A percentile compares a stretch with the other conserved stretches of the same genome.
These are phyloP conservation scores for Tricholoma furcatifolium DNA, from an alignment of 768 basidiomycete genomes.

Conservation along the genomic window DNA sequence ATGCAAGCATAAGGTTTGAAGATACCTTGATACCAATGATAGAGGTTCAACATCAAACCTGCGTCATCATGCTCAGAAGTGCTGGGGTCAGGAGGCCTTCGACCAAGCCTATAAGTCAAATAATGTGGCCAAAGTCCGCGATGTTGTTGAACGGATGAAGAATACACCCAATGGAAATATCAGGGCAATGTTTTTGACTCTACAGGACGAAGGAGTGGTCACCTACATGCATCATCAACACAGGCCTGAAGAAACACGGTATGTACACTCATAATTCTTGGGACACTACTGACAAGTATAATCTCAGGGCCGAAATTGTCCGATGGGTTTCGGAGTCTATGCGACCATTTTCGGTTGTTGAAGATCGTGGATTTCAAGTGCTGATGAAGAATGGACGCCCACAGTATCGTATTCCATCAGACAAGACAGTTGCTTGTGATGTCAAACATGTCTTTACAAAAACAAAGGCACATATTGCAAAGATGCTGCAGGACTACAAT, in stretches of 20 bases:
- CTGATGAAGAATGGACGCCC: no score
- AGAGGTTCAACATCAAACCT: constrained; percentile 22
- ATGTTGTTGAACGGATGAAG: constrained; percentile 1
- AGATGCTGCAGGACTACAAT: constrained; percentile 27
- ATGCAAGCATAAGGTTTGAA: constrained; percentile 10
- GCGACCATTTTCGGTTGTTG: constrained; percentile 30
- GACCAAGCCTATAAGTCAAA: constrained; percentile 3
- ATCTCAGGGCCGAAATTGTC: constrained; percentile 13
- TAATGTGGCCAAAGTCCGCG: neutral
- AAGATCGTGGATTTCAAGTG: constrained; percentile 23
- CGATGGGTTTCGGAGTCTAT: constrained; percentile 30
- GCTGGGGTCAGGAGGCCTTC: constrained; percentile 27
- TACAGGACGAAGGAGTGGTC: neutral
- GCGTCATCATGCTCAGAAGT: constrained; percentile 22
- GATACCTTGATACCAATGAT: constrained; percentile 11
- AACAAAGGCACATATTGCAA: constrained; percentile 20
- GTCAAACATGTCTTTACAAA: no score
- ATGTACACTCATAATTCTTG: neutral
- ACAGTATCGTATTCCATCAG: constrained; percentile 28
- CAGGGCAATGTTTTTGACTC: constrained; percentile 21
- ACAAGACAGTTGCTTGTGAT: constrained; percentile 27
- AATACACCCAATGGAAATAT: constrained; percentile 19
- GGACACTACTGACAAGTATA: constrained; percentile 20
- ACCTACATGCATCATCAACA: neutral
- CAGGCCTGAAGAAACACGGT: neutral